Evolutionary conservation across 345 rosid species (phyloP), one percentile per base, ranked within the genome.

Genomic region (Pugionium dolabratum): DNA sequence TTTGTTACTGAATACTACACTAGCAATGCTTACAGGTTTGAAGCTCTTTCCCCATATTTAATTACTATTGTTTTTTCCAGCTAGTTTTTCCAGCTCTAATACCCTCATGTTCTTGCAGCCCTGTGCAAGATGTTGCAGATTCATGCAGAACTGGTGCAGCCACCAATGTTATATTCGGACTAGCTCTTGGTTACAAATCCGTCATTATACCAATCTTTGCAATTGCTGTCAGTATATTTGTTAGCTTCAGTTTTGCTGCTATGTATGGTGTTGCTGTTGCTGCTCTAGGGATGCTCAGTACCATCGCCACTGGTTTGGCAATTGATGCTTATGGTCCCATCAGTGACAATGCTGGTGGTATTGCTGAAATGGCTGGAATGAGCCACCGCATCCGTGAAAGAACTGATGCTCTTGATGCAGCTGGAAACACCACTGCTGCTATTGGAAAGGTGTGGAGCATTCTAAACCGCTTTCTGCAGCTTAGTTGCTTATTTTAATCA

Each of bases 111-210:
- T 55, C 28, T 61, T 78, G 66, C 91, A 91, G 98, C 82, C 98
- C 97, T 28, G 98, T 92, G 59, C 98, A 87, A 80, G 98, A 89
- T 74, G 97, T 92, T 72, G 98, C 97, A 51, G 98, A 89, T 81
- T 92, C 97, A 60, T 89, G 95, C 83, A 80, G 97, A 62, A 90
- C 91, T 41, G 97, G 95, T 58, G 95, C 95, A 47, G 88, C 97
- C 40, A 87, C 95, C 54, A 90, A 90, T 77, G 95, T 87, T 52
- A 90, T 87, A 31, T 83, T 90, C 58, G 92, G 97, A 54, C 88
- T 90, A 62, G 97, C 92, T 42, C 80, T 90, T 75, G 97, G 97
- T 32, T 87, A 87, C 80, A 90, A 90, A 75, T 90, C 95, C 2
- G 90, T 85, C 45, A 87, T 87, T 60, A 90, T 89, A 39, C 95